Conservation (phyloP, 2,329 filamentous ascomycete species). For the Fusarium drepaniforme region DNA sequence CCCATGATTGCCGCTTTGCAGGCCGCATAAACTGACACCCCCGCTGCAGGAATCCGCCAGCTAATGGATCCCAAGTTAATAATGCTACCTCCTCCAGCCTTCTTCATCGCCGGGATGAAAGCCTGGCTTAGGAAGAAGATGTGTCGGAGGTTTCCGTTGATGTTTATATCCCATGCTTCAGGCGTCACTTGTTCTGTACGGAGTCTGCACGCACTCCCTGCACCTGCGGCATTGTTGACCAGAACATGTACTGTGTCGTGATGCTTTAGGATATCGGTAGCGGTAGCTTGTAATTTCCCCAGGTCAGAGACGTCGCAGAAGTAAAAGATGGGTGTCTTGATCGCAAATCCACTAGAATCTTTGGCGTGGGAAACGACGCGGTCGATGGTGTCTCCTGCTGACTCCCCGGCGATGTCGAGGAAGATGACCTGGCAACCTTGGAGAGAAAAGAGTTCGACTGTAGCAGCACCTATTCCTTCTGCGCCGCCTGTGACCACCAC, state of each 20-base stretch:
- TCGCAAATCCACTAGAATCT: conserved; percentile 14
- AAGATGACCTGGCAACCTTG: conserved; percentile 60
- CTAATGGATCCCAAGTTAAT: conserved; percentile 67
- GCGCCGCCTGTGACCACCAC: conserved; percentile 61
- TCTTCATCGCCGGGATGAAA: conserved; percentile 69
- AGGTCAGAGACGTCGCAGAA: conserved; percentile 58
- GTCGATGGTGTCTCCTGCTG: conserved; percentile 44
- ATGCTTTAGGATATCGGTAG: conserved; percentile 47
- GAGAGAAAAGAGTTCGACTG: conserved; percentile 57
- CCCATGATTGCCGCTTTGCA: conserved; percentile 68
- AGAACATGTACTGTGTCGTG: conserved; percentile 74
- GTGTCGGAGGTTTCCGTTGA: conserved; percentile 60
- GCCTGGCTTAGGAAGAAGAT: conserved; percentile 79
- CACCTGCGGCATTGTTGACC: conserved; percentile 82
- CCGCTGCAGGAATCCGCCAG: conserved; percentile 58
- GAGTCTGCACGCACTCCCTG: conserved; percentile 37
- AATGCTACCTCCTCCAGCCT: conserved; percentile 59
- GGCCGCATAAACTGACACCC: conserved; percentile 60
- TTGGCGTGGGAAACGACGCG: conserved; percentile 26
- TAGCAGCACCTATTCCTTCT: conserved; percentile 59
- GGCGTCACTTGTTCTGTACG: conserved; percentile 53
- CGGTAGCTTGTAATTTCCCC: conserved; percentile 47
- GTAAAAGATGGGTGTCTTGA: conserved; percentile 51
- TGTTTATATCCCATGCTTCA: conserved; percentile 55
- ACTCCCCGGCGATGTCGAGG: conserved; percentile 53